A percentile compares a stretch with the other conserved stretches of the same genome.
These are phyloP conservation scores for Fusarium sulawesiense DNA, from an alignment of 2,329 filamentous ascomycete species.

Conservation along the genomic window DNA sequence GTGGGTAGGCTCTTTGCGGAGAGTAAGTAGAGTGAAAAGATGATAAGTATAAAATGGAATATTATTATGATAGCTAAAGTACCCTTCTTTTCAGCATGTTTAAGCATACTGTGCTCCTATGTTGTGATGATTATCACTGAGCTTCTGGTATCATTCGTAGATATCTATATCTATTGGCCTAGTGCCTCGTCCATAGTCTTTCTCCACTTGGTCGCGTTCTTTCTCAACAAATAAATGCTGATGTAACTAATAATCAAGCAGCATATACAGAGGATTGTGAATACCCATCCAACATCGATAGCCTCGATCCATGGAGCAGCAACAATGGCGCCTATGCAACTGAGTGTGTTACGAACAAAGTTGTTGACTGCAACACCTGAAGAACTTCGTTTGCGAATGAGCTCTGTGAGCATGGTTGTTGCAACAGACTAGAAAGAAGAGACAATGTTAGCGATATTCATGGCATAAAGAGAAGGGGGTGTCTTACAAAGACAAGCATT, in stretches of 20 bases:
- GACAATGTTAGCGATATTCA: constrained; percentile 13
- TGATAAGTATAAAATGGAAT: neutral
- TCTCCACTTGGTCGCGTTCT: constrained; percentile 72
- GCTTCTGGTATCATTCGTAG: neutral
- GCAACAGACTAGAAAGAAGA: constrained; percentile 60
- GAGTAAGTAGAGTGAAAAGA: constrained; percentile 8
- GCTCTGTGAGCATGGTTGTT: constrained; percentile 88
- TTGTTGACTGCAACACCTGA: constrained; percentile 85
- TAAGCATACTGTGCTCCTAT: neutral
- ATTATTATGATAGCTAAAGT: neutral
- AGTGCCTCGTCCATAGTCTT: constrained; percentile 67
- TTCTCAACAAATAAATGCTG: constrained; percentile 70
- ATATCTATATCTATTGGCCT: constrained; percentile 29
- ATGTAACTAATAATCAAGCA: constrained; percentile 67
- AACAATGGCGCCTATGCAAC: constrained; percentile 76
- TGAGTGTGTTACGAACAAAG: constrained; percentile 82
- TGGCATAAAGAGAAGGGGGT: neutral
- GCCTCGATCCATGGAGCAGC: constrained; percentile 76
- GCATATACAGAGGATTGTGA: constrained; percentile 68
- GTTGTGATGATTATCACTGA: neutral
- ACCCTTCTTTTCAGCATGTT: neutral
- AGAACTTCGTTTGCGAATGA: constrained; percentile 77
- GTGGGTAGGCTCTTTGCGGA: constrained; percentile 62
- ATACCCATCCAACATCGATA: constrained; percentile 81
- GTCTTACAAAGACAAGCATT: constrained; percentile 79